Evolutionary conservation across 2,329 filamentous ascomycete genomes (phyloP), one percentile per base, ranked within the genome.

Genomic region (Aspergillus neotritici): DNA sequence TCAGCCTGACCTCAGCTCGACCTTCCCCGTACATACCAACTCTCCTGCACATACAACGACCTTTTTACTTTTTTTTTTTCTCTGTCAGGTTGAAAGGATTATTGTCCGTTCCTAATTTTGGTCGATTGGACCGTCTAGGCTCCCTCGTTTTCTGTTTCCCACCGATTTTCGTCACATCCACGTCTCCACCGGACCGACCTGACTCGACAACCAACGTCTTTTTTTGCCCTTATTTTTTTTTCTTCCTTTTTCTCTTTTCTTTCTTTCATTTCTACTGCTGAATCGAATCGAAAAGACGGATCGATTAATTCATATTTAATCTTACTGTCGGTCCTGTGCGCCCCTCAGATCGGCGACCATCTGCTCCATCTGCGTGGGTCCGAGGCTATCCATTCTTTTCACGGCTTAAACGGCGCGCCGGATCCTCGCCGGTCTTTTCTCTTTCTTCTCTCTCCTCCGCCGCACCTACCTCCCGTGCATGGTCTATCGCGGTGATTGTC

Each of bases 341-440:
- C 43, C 34, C 37, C 41, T 41, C 40, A 44, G 48, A 51, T 56
- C 54, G 47, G 50, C 50, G 43, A 49, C 52, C 47, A 51, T 53
- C 48, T 52, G 46, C 53, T 56, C 49, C 39, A 39, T 49, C 39
- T 43, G 41, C 54, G 55, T 54, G 56, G 57, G 56, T 58, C 56
- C 47, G 51, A 51, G 47, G 46, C 50, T 43, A 45, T 45, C 44
- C 41, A 47, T 41, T 40, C 38, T 28, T 38, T 49, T 45, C 47
- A 46, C 21, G 6, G 6, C 21, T 25, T 8, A 25, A 25, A 25
- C 21, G 21, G 21, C 21, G 21, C 21, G 48, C 41, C 43, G 41
- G 38, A 31, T 31, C 48, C 15, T 41, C 47, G 41, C 46, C 38
- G 44, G 38, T 38, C 38, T 31, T 41, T 29, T 36, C 28, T 38